Conservation (phyloP, 176 grass and related monocot species). For the Eragrostis nindensis region DNA sequence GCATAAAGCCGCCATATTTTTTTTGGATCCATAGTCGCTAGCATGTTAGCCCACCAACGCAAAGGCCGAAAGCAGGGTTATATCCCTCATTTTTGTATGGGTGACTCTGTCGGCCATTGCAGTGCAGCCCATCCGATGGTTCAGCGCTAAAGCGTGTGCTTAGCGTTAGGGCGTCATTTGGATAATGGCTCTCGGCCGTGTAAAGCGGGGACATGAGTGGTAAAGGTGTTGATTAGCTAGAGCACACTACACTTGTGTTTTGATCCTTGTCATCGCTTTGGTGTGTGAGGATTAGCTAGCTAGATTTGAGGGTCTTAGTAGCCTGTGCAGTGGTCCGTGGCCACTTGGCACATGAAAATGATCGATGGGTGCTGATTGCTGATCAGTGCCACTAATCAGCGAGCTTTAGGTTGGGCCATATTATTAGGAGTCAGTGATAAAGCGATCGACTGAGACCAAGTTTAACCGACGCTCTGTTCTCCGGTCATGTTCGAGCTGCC, state of each 20-base stretch:
- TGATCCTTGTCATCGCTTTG: conserved; percentile 18
- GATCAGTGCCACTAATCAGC: not conserved
- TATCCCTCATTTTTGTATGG: conserved; percentile 30
- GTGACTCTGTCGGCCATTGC: conserved; percentile 50
- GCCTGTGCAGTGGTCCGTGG: not conserved
- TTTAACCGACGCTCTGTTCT: too few relatives aligned
- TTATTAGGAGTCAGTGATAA: not conserved
- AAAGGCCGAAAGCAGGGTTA: conserved; percentile 8
- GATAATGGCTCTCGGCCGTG: conserved; percentile 16
- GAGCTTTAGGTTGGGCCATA: not conserved
- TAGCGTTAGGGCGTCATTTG: not conserved
- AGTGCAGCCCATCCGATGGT: not conserved
- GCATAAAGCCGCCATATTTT: conserved; percentile 41
- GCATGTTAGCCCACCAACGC: conserved; percentile 52
- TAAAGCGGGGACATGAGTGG: conserved; percentile 42
- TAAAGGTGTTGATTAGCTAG: conserved; percentile 36
- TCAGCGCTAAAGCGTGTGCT: conserved; percentile 8
- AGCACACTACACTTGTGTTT: not conserved
- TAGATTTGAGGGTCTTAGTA: conserved; percentile 13
- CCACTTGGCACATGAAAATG: conserved; percentile 3
- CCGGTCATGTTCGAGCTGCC: not conserved
- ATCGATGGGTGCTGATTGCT: conserved; percentile 4
- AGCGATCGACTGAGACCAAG: too few relatives aligned
- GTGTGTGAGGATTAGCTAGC: conserved; percentile 25
- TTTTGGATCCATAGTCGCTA: conserved; percentile 22